Base-by-base conservation (phyloP, 805 yeast species). In the Sungouiozyma ichnusensis region DNA sequence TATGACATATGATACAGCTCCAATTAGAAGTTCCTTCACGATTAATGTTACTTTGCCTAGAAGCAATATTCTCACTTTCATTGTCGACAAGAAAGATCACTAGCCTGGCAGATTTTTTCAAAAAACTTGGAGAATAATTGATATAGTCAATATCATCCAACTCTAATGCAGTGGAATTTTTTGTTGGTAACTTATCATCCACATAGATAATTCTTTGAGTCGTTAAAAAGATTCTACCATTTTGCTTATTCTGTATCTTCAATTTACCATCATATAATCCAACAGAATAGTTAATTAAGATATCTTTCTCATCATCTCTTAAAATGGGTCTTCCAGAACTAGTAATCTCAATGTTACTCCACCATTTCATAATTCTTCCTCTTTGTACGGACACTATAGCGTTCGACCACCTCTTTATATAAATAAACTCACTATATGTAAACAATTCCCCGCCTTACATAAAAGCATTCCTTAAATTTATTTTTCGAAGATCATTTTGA, bases 1-100 rank as follows among this genome's bases (percentile, higher is more conserved):
- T 18, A 16, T 27, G 32, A 60, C 98, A 90, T 3, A 92, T 88
- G n/a, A 82, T 81, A 58, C 98, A 90, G 1, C 73, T 71, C 98
- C 98, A 90, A 7, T 42, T 33, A 3, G 52, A 44, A 20, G n/a
- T 32, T 31, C 45, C 40, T 20, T 39, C 44, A 19, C 19, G 16
- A 7, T 35, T 6, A 16, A 32, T 7, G 3, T 16, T 33, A 14
- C 13, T 16, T 8, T 33, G 8, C 6, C 7, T 33, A 16, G 35
- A 7, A 33, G 13, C 35, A 14, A n/a, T 35, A 19, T 7, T 6
- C 20, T 16, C 20, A 18, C 19, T 18, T 11, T 31, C 36, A 38
- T n/a, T 13, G 17, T 48, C 44, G 36, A 55, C 64, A 42, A 72
- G 55, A 45, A 56, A 59, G 4, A 76, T 44, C 4, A 69, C 74